These are phyloP conservation scores for Verticillium alfalfae DNA, from an alignment of 2,329 filamentous ascomycete genomes.

Conservation along the genomic window DNA sequence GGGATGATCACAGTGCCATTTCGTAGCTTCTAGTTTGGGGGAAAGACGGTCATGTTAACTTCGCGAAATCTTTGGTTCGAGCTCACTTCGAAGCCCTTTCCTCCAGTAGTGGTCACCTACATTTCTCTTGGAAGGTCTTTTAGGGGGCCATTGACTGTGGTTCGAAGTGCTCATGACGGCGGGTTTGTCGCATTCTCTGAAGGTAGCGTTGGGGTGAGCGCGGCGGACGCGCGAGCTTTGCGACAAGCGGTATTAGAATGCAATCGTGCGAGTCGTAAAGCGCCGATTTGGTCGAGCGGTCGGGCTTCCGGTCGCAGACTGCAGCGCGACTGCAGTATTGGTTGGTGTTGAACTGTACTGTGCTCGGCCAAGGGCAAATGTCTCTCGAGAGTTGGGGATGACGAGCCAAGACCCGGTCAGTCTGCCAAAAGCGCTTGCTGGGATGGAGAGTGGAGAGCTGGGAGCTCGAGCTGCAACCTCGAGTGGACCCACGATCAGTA, in stretches of 20 bases:
- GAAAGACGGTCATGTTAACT: constrained; percentile 4
- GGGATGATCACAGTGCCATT: constrained; percentile 86
- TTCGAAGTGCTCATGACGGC: constrained; percentile 12
- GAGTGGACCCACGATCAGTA: neutral
- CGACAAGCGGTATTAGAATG: neutral
- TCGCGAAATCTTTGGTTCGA: neutral
- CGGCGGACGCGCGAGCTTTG: neutral
- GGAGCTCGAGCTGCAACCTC: neutral
- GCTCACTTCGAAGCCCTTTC: neutral
- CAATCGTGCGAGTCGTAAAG: neutral
- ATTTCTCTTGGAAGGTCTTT: constrained; percentile 38
- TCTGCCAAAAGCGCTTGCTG: neutral
- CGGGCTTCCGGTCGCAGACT: neutral
- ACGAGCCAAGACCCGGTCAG: neutral
- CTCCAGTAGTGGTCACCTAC: constrained; percentile 22
- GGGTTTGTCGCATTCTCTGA: constrained; percentile 7
- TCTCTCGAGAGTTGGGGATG: neutral
- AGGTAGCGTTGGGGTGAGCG: neutral
- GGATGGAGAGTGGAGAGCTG: neutral
- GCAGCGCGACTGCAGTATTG: neutral
- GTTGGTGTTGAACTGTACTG: neutral
- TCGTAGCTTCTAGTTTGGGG: constrained; percentile 57
- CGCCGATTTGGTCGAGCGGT: neutral
- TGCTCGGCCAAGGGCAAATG: neutral
- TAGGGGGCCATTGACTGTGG: constrained; percentile 29